These are phyloP conservation scores for Anthostomella pinea DNA, from an alignment of 2,329 filamentous ascomycete genomes.

Conservation along the genomic window DNA sequence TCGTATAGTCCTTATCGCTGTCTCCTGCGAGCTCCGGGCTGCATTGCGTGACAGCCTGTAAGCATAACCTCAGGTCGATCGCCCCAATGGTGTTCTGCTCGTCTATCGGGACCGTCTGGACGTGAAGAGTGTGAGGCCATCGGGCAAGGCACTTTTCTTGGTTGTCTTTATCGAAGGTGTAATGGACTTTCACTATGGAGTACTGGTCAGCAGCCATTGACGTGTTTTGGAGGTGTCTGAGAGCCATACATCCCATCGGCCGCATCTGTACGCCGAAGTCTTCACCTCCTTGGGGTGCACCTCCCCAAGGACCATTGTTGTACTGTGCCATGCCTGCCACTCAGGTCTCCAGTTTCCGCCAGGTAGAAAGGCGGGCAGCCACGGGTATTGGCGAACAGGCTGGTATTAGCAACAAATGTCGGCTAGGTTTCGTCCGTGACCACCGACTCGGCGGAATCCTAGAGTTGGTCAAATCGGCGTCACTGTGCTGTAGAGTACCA, in stretches of 20 bases:
- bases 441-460: too few species aligned
- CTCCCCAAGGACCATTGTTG: conserved; percentile 29
- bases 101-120: conserved; percentile 79
- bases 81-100: conserved; percentile 80
- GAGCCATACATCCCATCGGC: conserved; percentile 64
- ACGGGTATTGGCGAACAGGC: too few species aligned
- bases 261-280: conserved; percentile 55
- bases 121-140: conserved; percentile 73
- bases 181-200: conserved; percentile 83
- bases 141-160: conserved; percentile 88
- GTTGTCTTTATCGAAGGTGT: conserved; percentile 88
- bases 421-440: too few species aligned
- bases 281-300: conserved; percentile 30
- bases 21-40: conserved; percentile 83
- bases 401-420: too few species aligned
- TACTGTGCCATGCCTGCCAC: conserved; percentile 24
- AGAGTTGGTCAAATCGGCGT: too few species aligned
- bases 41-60: conserved; percentile 72
- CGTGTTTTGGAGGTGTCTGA: conserved; percentile 3
- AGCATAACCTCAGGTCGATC: conserved; percentile 81
- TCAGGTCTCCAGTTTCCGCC: conserved; percentile 1
- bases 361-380: neutral
- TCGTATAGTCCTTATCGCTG: conserved; percentile 80
- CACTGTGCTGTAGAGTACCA: too few species aligned
- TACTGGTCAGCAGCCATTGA: conserved; percentile 22